Evolutionary conservation across 495 filamentous ascomycete species (phyloP), one percentile per base, ranked within the genome.

Genomic region (Annulohypoxylon bovei): DNA sequence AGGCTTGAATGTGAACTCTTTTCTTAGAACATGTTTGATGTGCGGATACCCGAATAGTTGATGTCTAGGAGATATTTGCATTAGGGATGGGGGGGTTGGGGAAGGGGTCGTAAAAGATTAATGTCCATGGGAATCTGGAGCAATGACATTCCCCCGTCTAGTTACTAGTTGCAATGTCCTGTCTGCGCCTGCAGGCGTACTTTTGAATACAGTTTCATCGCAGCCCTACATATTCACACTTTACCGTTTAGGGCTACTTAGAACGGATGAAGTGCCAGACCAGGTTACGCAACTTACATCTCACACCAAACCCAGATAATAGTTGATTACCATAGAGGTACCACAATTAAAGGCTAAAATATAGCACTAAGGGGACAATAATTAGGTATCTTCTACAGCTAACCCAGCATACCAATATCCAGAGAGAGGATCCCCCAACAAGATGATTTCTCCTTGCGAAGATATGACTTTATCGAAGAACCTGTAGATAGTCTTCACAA

Each of bases 41-140:
- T 30, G 55, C 46, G 35, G 25, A 55, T 64, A 64, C 61, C 61
- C 50, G 9, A 32, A 62, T 54, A 55, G 22, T 55, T 55, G 18
- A 27, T 64, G 23, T 55, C 22, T 55, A 33, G 27, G 18, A 27
- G 37, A 58, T 44, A 44, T 4, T 46, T 14, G 6, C 6, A 33
- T 18, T 20, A 14, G 49, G 27, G 2, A 33, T n/a, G 28, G 16
- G 23, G 46, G 3, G 12, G 1, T 1, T 11, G 6, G 23, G 11
- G 23, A 49, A n/a, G n/a, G n/a, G 23, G 12, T 28, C 12, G 6
- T 27, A 28, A 6, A 25, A 28, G 46, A 23, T 50, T 50, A 50
- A 50, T 50, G n/a, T n/a, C n/a, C n/a, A 50, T 47, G n/a, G 23
- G 1, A 6, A 25, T 22, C 20, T 25, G 22, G 44, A 47, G 44